A percentile compares a stretch with the other conserved stretches of the same genome.
Conservation (phyloP, 345 rosid species). For the Hibiscus tridactylites region DNA sequence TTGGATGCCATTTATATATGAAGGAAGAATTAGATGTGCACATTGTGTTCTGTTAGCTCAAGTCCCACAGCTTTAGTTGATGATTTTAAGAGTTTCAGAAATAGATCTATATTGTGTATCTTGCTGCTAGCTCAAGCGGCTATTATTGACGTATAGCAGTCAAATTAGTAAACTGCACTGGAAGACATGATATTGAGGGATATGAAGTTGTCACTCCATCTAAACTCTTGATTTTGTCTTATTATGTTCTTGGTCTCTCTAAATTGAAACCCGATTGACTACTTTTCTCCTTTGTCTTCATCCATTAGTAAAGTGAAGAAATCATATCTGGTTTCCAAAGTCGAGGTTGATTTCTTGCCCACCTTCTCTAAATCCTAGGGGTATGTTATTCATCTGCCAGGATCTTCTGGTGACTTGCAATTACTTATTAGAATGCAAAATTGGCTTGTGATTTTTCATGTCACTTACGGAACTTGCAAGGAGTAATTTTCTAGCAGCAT, state of each 20-base stretch:
- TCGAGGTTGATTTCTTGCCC: not conserved
- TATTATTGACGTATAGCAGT: not conserved
- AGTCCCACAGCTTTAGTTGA: not conserved
- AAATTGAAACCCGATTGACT: not conserved
- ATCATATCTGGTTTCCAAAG: not conserved
- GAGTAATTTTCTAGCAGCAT: not conserved
- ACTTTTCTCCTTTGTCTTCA: not conserved
- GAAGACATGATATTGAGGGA: not conserved
- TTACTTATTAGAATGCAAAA: not conserved
- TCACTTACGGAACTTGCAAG: not conserved
- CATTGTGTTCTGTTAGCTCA: not conserved
- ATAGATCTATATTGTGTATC: not conserved
- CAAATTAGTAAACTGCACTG: not conserved
- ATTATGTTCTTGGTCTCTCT: not conserved
- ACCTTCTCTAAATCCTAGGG: not conserved
- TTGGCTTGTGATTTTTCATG: not conserved
- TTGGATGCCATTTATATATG: not conserved
- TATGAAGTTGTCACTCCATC: not conserved
- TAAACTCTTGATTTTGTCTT: not conserved
- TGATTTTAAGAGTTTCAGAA: not conserved
- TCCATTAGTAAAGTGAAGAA: not conserved
- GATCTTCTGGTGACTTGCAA: not conserved
- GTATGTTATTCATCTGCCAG: constrained; percentile 1
- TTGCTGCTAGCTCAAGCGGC: not conserved
- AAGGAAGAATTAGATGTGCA: not conserved